Evolutionary conservation across 1,139 yeast species (phyloP).

Genomic region (Sugiyamaella paludigena): DNA sequence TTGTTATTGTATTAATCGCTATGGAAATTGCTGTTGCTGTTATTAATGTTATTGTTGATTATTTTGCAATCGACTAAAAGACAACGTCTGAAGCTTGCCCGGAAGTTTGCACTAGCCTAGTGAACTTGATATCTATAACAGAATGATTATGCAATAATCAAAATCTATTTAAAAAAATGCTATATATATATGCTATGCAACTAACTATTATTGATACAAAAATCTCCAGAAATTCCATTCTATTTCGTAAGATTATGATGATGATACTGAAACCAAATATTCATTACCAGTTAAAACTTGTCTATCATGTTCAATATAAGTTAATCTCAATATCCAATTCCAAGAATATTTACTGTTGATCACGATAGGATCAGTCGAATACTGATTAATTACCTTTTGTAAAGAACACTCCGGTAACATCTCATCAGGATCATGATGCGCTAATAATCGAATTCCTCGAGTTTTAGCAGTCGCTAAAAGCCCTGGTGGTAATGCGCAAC

Average conservation of each 20-base stretch:
- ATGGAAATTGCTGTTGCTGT: conserved; percentile 89
- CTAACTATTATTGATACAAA: too few species aligned
- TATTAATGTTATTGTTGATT: conserved; percentile 50
- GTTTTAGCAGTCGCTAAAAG: conserved; percentile 29
- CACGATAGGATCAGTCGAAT: background rate
- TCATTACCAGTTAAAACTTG: conserved; percentile 34
- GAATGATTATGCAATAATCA: too few species aligned
- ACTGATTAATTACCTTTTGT: conserved; percentile 1
- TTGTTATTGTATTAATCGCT: conserved; percentile 88
- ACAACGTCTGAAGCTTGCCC: too few species aligned
- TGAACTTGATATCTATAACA: too few species aligned
- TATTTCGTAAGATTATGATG: background rate
- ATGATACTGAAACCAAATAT: conserved; percentile 21
- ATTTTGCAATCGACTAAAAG: conserved; percentile 24
- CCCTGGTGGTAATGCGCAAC: conserved; percentile 36
- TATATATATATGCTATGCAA: too few species aligned
- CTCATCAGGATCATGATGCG: conserved; percentile 35
- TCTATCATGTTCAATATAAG: conserved; percentile 30
- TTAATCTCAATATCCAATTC: conserved; percentile 33
- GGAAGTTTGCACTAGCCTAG: too few species aligned
- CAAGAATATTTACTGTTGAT: conserved; percentile 17
- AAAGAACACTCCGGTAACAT: conserved; percentile 25
- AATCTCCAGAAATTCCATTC: too few species aligned
- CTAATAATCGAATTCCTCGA: conserved; percentile 31
- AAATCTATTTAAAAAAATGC: too few species aligned